Conservation (phyloP, 2,329 filamentous ascomycete genomes). For the Myriangium duriaei region DNA sequence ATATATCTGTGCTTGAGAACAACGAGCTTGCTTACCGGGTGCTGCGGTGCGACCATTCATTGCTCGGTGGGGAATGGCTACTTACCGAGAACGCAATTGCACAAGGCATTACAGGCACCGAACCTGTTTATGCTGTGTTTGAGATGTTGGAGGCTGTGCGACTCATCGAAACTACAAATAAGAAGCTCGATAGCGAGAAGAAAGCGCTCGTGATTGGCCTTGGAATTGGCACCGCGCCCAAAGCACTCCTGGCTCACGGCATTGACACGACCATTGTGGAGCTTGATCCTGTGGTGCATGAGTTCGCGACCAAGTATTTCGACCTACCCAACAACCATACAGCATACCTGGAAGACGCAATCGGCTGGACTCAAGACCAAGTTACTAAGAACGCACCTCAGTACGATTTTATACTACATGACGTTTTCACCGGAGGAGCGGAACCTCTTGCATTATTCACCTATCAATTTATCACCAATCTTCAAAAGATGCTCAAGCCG, state of each 20-base stretch:
- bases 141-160: slow-evolving; percentile 87
- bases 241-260: slow-evolving; percentile 73
- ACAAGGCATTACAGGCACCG: slow-evolving; percentile 45
- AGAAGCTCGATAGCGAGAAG: slow-evolving; percentile 49
- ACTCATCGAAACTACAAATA: slow-evolving; percentile 48
- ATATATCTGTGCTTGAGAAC: slow-evolving; percentile 81
- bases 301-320: slow-evolving; percentile 76
- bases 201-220: slow-evolving; percentile 81
- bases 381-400: slow-evolving; percentile 17
- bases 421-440: slow-evolving; percentile 93
- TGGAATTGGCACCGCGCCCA: slow-evolving; percentile 82
- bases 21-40: slow-evolving; percentile 58
- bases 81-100: slow-evolving; percentile 32
- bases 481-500: slow-evolving; percentile 58
- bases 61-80: slow-evolving; percentile 87
- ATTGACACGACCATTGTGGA: slow-evolving; percentile 91
- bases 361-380: slow-evolving; percentile 51
- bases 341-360: slow-evolving; percentile 70
- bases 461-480: slow-evolving; percentile 61
- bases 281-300: slow-evolving; percentile 79
- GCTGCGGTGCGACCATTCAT: slow-evolving; percentile 85
- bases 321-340: slow-evolving; percentile 63
- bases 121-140: slow-evolving; percentile 94
- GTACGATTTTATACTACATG: slow-evolving; percentile 92
- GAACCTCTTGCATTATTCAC: slow-evolving; percentile 87